Base-by-base conservation (phyloP, 192 early-diverging fungal species). In the Paraglomus occultum region DNA sequence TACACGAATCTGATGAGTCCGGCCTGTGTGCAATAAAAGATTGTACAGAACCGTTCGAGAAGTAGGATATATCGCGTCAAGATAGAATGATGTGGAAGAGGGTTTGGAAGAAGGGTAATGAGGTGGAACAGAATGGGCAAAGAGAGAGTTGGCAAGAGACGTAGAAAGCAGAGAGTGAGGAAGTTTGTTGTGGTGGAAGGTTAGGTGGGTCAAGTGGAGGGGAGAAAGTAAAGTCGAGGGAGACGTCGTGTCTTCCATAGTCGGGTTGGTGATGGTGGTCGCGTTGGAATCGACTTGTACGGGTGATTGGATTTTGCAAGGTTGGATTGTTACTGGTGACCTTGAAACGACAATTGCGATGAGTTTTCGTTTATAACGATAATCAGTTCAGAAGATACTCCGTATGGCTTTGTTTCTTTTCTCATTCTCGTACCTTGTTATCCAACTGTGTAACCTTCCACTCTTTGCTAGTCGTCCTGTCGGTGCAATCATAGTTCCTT, bases 1-100 rank as follows among this genome's bases (percentile, higher is more conserved):
- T 22, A 57, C 15, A 4, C 54, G 54, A 57, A 57, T 57, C 38
- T 57, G 54, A 20, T 57, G 54, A 57, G 54, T 57, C 38, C 54
- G 54, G 9, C 54, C 54, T 11, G 54, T 17, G 20, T 57, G 54
- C 20, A 57, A 20, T 31, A 23, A 57, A 57, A 57, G 17, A 57
- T 57, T 20, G 54, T 57, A n/a, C 50, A 51, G 50, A 51, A 18
- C 17, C 12, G 50, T 51, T 4, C 4, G 50, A 14, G 14, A 51
- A 51, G 17, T 14, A 51, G 17, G 17, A 51, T 51, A 57, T 20
- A 11, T 22, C 1, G 38, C 1, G 54, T 57, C 31, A 31, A 57
- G 54, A 17, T 31, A 57, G 38, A 57, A 57, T 22, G 17, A 17
- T 22, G 54, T 57, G 54, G 9, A 11, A 57, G 18, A 23, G 17